Conservation (phyloP, 2,329 filamentous ascomycete genomes). For the Endoconidiophora polonica region DNA sequence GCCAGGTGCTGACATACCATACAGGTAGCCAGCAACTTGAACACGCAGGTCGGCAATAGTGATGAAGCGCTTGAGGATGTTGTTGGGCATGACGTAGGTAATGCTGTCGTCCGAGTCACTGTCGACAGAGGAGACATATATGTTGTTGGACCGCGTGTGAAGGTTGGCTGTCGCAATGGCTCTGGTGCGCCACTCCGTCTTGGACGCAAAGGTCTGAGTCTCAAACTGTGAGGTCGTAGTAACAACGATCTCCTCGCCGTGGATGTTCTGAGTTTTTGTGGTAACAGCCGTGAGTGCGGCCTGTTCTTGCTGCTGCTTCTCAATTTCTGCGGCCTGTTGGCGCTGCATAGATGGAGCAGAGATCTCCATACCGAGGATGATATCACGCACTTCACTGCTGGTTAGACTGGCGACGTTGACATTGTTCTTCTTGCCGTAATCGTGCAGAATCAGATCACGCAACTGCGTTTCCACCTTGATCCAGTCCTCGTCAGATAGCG, state of each 20-base stretch:
- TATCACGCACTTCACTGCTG: conserved; percentile 91
- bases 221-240: conserved; percentile 97
- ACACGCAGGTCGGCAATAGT: conserved; percentile 91
- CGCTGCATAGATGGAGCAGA: conserved; percentile 95
- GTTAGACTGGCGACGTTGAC: conserved; percentile 96
- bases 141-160: conserved; percentile 87
- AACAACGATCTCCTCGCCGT: conserved; percentile 94
- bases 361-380: conserved; percentile 98
- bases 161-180: conserved; percentile 95
- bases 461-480: conserved; percentile 98
- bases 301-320: conserved; percentile 96
- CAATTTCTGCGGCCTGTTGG: conserved; percentile 95
- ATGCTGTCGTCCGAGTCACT: conserved; percentile 67
- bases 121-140: conserved; percentile 94
- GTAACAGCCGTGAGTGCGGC: conserved; percentile 92
- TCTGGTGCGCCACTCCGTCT: conserved; percentile 95
- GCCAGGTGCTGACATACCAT: conserved; percentile 80
- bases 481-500: conserved; percentile 89
- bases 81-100: conserved; percentile 98
- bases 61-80: conserved; percentile 95
- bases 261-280: conserved; percentile 93
- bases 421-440: conserved; percentile 99
- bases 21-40: conserved; percentile 90
- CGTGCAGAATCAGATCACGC: conserved; percentile 88
- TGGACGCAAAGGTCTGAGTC: conserved; percentile 92